Evolutionary conservation across 192 early-diverging fungal genomes (phyloP).

Genomic region (Umbelopsis sp.): DNA sequence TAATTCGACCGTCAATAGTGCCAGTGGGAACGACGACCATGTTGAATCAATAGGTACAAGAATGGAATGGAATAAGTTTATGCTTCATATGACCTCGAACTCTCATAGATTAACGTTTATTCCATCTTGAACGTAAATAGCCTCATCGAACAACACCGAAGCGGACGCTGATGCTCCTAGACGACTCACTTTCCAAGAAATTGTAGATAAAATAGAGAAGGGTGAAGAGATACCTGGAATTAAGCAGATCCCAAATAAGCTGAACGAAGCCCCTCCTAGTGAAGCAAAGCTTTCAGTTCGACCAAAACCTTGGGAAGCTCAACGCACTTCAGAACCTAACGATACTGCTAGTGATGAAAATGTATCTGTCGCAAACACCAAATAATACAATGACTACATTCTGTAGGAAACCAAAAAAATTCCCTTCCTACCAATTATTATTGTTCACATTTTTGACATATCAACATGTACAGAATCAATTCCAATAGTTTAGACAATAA

Average conservation of each 20-base stretch:
- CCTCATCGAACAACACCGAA: not conserved
- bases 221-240: slow-evolving; percentile 48
- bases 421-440: not conserved
- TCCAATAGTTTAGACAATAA: no score
- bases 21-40: not conserved
- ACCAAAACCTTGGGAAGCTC: slow-evolving; percentile 41
- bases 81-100: not conserved
- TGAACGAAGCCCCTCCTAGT: slow-evolving; percentile 42
- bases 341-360: no score
- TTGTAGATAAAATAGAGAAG: slow-evolving; percentile 45
- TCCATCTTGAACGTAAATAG: not conserved
- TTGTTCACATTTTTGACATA: no score
- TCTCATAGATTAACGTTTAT: not conserved
- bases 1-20: not conserved
- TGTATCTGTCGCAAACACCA: no score
- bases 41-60: not conserved
- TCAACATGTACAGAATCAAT: no score
- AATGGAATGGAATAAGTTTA: not conserved
- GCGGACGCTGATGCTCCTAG: slow-evolving; percentile 1
- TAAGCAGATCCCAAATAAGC: slow-evolving; percentile 39
- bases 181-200: slow-evolving; percentile 39
- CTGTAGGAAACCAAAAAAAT: not conserved
- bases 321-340: no score
- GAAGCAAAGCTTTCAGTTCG: slow-evolving; percentile 29
- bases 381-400: no score